Percentiles rank a stretch among this genome's conserved stretches.
phyloP scores from a whole-genome alignment of 2,329 filamentous ascomycete species.

The Sodiomyces alkalinus region DNA sequence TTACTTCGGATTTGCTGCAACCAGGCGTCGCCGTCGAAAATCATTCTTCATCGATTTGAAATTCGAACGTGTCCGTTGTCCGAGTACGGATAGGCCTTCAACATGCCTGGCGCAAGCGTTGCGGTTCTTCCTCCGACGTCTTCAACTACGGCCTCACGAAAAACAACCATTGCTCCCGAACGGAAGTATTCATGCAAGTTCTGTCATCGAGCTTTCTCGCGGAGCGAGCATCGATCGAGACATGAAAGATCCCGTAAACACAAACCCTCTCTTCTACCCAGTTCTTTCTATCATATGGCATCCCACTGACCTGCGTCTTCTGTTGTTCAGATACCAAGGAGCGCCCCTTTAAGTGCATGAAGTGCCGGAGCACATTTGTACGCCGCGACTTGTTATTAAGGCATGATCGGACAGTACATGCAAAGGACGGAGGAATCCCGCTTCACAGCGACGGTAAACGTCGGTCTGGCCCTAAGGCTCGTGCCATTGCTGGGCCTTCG shows the following conservation, averaged over 20 bases:
- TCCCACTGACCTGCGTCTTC: too few species aligned
- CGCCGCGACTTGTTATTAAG: conserved; percentile 89
- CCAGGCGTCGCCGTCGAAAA: too few species aligned
- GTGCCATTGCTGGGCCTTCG: conserved; percentile 46
- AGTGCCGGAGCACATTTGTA: conserved; percentile 96
- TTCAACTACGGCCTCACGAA: conserved; percentile 59
- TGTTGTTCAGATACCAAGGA: conserved; percentile 99
- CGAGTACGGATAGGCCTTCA: conserved; percentile 24
- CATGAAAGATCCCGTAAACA: conserved; percentile 96
- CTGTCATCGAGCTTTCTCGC: conserved; percentile 85
- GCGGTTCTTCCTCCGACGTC: conserved; percentile 48
- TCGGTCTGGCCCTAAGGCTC: conserved; percentile 55
- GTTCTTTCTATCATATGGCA: not conserved
- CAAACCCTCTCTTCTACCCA: conserved; percentile 5
- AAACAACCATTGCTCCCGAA: conserved; percentile 65
- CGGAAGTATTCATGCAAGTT: conserved; percentile 99
- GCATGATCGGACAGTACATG: conserved; percentile 96
- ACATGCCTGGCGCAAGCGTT: conserved; percentile 58
- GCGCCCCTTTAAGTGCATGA: conserved; percentile 95
- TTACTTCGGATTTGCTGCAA: too few species aligned
- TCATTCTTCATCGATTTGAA: conserved; percentile 6
- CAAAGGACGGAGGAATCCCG: conserved; percentile 89
- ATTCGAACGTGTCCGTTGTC: conserved; percentile 8
- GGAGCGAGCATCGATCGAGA: conserved; percentile 90
- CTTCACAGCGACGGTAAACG: conserved; percentile 91